Conservation (phyloP, 225 moss, liverwort and hornwort genomes). For the Polytrichum commune region DNA sequence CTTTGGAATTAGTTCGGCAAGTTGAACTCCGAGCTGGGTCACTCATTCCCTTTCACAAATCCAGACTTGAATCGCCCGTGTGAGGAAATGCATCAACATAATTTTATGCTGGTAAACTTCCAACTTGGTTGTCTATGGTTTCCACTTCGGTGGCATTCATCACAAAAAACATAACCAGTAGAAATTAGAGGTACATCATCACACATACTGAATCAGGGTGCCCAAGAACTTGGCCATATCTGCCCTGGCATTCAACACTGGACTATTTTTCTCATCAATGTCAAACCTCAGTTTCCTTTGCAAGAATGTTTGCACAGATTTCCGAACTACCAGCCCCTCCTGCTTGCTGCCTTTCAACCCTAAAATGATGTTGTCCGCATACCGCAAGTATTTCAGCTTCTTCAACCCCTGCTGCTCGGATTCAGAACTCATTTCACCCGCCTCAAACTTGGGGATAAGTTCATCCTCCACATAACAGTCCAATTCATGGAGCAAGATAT, state of each 20-base stretch:
- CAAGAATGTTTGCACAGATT: conserved; percentile 42
- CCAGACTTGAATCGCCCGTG: too few species aligned
- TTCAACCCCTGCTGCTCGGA: conserved; percentile 25
- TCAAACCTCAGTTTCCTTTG: conserved; percentile 44
- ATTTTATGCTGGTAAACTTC: too few species aligned
- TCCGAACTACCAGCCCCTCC: conserved; percentile 36
- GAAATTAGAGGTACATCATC: conserved; percentile 1
- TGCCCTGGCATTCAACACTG: conserved; percentile 33
- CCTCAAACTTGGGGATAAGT: conserved; percentile 50
- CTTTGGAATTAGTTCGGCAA: too few species aligned
- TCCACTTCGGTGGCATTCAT: too few species aligned
- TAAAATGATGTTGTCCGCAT: conserved; percentile 52
- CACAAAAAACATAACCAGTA: too few species aligned
- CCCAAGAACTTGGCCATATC: conserved; percentile 57
- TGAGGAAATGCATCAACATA: too few species aligned
- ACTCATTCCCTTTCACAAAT: too few species aligned
- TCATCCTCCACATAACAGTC: conserved; percentile 62
- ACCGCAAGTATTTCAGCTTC: conserved; percentile 49
- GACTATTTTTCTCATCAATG: conserved; percentile 41
- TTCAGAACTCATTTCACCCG: conserved; percentile 21
- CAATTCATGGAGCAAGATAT: conserved; percentile 48
- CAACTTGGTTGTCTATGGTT: too few species aligned
- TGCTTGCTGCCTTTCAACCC: conserved; percentile 59
- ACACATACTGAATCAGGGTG: conserved; percentile 49
- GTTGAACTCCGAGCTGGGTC: too few species aligned